Evolutionary conservation across 306 rosid genomes (phyloP), one percentile per base, ranked within the genome.

Genomic region (Malus sylvestris): DNA sequence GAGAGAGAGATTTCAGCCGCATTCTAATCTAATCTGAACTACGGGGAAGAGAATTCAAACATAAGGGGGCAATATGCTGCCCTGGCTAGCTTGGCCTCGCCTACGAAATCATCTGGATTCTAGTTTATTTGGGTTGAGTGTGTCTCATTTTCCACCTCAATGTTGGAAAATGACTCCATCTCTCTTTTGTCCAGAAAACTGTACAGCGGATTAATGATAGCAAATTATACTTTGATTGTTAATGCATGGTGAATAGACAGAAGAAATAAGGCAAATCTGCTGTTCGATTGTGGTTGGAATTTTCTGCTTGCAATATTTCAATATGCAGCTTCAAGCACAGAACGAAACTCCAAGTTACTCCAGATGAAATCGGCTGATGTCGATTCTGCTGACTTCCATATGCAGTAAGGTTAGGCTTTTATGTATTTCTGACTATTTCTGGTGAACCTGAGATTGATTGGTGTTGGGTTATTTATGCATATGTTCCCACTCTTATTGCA

Each of bases 291-390:
- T 61, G 11, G 29, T 52, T 78, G 65, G 72, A 16, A 51, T 76
- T 79, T 61, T 81, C 64, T 66, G 49, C 69, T 73, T 46, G n/a
- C 77, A 78, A 52, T 71, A 32, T 73, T 59, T 10, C 11, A 38
- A 25, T 15, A 18, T 8, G 44, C 51, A 10, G 62, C 30, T 74
- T 46, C 16, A 61, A 51, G 8, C 70, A 14, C 32, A 20, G 25
- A 61, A 19, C 16, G 67, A 69, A 42, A 9, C 51, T 53, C 9
- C 58, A 38, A 9, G 49, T 69, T 19, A 40, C 29, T 4, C 22
- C 8, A 1, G 1, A 40, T 72, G 58, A 63, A 3, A 52, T 0
- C 2, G 62, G 25, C 35, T 32, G 53, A 2, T 18, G 7, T 78
- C 40, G 7, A 46, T 15, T 32, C 45, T 62, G 59, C 32, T 44